phyloP scores from a whole-genome alignment of 164 flowering plant species.

The Macadamia tetraphylla region DNA sequence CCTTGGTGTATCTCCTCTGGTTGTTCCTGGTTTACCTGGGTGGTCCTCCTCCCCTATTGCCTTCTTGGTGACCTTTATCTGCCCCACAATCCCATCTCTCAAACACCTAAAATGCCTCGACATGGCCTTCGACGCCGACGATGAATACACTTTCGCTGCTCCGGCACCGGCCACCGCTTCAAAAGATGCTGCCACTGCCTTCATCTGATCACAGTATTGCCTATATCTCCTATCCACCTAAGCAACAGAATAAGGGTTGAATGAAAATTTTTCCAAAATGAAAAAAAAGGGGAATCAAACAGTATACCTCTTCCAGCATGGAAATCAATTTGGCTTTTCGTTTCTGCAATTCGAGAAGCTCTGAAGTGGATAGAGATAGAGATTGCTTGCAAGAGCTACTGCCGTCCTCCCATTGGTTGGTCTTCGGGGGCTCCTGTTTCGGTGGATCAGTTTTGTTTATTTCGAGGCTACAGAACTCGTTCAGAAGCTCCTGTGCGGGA shows the following conservation, averaged over 20 bases:
- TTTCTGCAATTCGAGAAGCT: slow-evolving; percentile 71
- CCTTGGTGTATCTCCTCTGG: slow-evolving; percentile 76
- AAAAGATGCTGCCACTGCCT: slow-evolving; percentile 65
- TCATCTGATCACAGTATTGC: slow-evolving; percentile 89
- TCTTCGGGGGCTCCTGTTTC: slow-evolving; percentile 10
- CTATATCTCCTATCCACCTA: slow-evolving; percentile 92
- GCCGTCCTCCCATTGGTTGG: slow-evolving; percentile 31
- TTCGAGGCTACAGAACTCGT: slow-evolving; percentile 79
- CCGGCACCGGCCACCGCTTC: slow-evolving; percentile 78
- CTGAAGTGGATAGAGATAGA: slow-evolving; percentile 38
- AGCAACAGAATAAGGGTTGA: neutral
- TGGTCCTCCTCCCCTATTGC: slow-evolving; percentile 76
- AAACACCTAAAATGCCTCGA: slow-evolving; percentile 83
- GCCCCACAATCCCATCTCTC: slow-evolving; percentile 72
- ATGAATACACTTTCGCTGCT: slow-evolving; percentile 61
- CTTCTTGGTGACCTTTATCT: slow-evolving; percentile 62
- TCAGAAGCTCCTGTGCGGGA: slow-evolving; percentile 76
- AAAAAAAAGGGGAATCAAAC: neutral
- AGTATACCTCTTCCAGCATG: slow-evolving; percentile 82
- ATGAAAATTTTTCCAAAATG: neutral
- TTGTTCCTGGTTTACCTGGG: slow-evolving; percentile 53
- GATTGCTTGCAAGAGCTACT: slow-evolving; percentile 25
- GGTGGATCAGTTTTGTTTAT: slow-evolving; percentile 17
- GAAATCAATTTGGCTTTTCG: slow-evolving; percentile 73
- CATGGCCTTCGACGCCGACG: slow-evolving; percentile 79